Evolutionary conservation across 2,329 filamentous ascomycete genomes (phyloP), one percentile per base, ranked within the genome.

Genomic region (Neoscytalidium dimidiatum): DNA sequence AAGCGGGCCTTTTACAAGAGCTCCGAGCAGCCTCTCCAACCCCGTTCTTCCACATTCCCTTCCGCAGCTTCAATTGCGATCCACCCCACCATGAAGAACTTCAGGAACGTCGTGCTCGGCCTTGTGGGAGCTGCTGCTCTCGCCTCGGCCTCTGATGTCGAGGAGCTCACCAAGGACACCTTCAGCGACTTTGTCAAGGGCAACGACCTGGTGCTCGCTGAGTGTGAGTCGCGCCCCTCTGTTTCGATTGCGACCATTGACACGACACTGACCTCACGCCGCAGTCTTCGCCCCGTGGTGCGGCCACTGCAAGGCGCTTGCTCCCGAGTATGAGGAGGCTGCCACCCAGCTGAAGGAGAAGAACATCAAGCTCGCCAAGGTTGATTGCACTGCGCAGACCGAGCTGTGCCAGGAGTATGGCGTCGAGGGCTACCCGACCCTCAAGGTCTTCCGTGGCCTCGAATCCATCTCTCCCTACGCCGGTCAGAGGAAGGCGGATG

Each of bases 221-320:
- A 99, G 84, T 99, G 92, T 94, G 84, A 82, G 90, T 82, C 44
- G 43, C 51, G 41, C 58, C 33, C 26, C 66, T 17, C 23, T 21
- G 4, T 17, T n/a, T 38, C 26, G 28, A 56, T 29, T 38, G 4
- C 7, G 17, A 38, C 43, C 14, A 66, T 63, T 67, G n/a, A 52
- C 19, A 57, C 66, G 80, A 85, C 75, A 85, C 75, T 67, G 52
- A 61, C 28, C 28, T 26, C n/a, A 26, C n/a, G 8, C 26, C 29
- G 49, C 64, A 92, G 90, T 97, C 88, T 97, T 92, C 79, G 94
- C 94, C 71, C 94, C 94, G 72, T 96, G 94, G 94, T 96, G 92
- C 72, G 94, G 94, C 70, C 94, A 98, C 86, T 98, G 94, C 91
- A 98, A 99, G 86, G 94, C 94, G 67, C 92, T 99, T 71, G 95